Evolutionary conservation across 352 stramenopile genomes (phyloP), one percentile per base, ranked within the genome.

Genomic region (Saprolegnia parasitica): DNA sequence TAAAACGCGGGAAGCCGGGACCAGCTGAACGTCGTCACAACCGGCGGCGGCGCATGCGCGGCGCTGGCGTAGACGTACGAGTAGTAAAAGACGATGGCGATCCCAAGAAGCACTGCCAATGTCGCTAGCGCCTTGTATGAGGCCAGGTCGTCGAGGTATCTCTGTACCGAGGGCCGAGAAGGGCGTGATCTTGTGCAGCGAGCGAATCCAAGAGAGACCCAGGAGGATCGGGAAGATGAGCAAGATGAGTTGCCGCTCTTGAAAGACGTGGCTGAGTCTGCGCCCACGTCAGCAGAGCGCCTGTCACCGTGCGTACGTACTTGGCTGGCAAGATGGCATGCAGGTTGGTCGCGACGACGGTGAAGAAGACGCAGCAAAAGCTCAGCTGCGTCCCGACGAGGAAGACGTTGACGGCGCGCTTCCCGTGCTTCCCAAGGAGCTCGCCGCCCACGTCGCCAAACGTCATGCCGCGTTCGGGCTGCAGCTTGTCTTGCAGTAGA

Each of bases 321-420:
- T 76, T 78, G 60, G 83, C 66, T 0, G 85, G 81, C 5, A 93
- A 67, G 0, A 93, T 79, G 23, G 86, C 83, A 74, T 90, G 81
- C 71, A 93, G 81, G 62, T 93, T 93, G 0, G 83, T 91, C 13
- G 83, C 84, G n/a, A 93, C 78, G 52, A 93, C 90, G 5, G 84
- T 89, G 64, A 93, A 93, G 71, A 90, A 93, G 39, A 93, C 83
- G 40, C 84, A 93, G 74, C 84, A 93, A 73, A 90, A 91, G 67
- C 83, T 84, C 32, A 91, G 70, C 63, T 93, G 84, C 29, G 82
- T 91, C 56, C 80, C 83, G 21, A 93, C 83, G 24, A 93, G 76
- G 67, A 93, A 91, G 13, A 90, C 76, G 72, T 93, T 82, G 65
- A 93, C 88, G 18, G 90, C 73, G 50, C 80, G 32, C 55, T 93